These are phyloP conservation scores for Aegle marmelos DNA, from an alignment of 345 rosid genomes.

Conservation along the genomic window DNA sequence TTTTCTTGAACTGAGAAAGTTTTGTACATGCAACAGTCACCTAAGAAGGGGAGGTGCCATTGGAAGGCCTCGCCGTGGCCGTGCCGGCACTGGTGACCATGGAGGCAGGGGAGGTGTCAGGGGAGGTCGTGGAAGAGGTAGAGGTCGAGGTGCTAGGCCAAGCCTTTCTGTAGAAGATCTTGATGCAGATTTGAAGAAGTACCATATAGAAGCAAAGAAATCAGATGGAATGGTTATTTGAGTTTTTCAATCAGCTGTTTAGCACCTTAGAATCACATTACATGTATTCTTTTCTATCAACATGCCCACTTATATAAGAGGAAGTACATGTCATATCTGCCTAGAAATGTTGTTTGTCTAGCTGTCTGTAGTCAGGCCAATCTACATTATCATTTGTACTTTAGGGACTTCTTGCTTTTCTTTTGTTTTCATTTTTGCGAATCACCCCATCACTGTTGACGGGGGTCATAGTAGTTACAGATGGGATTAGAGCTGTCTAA, in stretches of 20 bases:
- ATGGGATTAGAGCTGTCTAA: not conserved
- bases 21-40: constrained; percentile 26
- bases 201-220: constrained; percentile 50
- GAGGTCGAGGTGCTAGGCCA: constrained; percentile 33
- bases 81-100: constrained; percentile 26
- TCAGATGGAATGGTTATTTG: constrained; percentile 23
- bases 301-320: not conserved
- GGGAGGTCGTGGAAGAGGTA: constrained; percentile 36
- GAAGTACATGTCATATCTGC: not conserved
- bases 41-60: constrained; percentile 37
- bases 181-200: constrained; percentile 61
- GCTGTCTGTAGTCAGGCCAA: not conserved
- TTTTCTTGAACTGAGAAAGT: not conserved
- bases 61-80: constrained; percentile 27
- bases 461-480: not conserved
- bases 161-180: constrained; percentile 50
- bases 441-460: not conserved
- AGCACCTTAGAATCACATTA: not conserved
- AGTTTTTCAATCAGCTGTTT: not conserved
- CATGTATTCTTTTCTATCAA: not conserved
- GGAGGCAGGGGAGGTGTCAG: constrained; percentile 35
- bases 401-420: not conserved
- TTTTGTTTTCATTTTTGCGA: not conserved
- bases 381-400: not conserved
- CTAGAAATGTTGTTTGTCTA: not conserved